Conservation (phyloP, 2,329 filamentous ascomycete genomes). For the Scedosporium boydii region DNA sequence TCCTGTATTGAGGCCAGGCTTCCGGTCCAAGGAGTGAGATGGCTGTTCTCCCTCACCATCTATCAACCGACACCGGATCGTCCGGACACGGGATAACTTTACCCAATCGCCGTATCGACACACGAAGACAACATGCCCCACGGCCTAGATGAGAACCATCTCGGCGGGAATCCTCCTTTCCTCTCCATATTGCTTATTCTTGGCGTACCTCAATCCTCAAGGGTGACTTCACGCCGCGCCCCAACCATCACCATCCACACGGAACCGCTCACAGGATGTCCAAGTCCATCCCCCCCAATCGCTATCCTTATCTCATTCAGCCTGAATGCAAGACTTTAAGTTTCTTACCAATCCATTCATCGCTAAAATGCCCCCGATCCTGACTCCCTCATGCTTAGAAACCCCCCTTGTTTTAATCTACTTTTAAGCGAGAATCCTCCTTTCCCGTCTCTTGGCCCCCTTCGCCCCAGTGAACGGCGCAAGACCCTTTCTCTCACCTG, state of each 20-base stretch:
- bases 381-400: background rate
- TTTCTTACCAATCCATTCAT: background rate
- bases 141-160: background rate
- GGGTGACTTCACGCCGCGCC: background rate
- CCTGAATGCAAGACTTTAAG: background rate
- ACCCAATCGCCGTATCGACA: background rate
- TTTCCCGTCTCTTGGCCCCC: background rate
- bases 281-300: background rate
- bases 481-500: background rate
- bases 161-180: background rate
- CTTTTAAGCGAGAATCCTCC: background rate
- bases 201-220: background rate
- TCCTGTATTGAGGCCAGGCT: too few species aligned
- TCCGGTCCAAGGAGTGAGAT: too few species aligned
- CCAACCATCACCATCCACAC: background rate
- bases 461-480: background rate
- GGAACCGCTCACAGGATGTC: background rate
- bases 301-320: background rate
- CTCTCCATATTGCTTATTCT: background rate
- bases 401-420: background rate
- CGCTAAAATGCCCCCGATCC: background rate
- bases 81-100: background rate
- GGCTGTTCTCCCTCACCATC: too few species aligned
- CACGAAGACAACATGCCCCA: background rate
- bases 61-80: too few species aligned